Evolutionary conservation across 2,329 filamentous ascomycete species (phyloP).

Genomic region (Claviceps quebecensis): DNA sequence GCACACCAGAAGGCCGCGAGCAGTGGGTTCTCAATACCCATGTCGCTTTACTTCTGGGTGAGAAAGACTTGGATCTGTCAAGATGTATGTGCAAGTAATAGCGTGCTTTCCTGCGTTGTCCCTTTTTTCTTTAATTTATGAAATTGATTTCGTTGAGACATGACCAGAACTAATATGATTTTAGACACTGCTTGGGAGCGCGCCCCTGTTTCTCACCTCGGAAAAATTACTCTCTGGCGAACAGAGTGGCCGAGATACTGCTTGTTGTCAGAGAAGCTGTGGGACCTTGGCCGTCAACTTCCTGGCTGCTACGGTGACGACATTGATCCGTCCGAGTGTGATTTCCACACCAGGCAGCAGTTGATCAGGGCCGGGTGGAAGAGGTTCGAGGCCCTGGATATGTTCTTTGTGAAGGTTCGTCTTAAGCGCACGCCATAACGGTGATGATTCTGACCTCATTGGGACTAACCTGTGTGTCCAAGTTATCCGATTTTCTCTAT

Average conservation of each 20-base stretch:
- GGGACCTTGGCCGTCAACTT: constrained; percentile 39
- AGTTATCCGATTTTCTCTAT: constrained; percentile 50
- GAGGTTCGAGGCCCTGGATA: constrained; percentile 41
- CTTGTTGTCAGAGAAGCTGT: constrained; percentile 34
- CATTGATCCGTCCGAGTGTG: constrained; percentile 29
- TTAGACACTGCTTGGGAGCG: constrained; percentile 46
- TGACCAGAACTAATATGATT: background rate
- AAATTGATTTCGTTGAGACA: background rate
- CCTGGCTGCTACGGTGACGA: constrained; percentile 35
- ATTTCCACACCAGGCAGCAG: constrained; percentile 27
- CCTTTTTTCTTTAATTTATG: too few relatives aligned
- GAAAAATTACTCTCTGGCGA: constrained; percentile 46
- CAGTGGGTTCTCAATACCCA: constrained; percentile 54
- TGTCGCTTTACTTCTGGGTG: constrained; percentile 47
- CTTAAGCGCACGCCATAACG: background rate
- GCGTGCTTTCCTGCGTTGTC: too few relatives aligned
- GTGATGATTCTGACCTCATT: background rate
- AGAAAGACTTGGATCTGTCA: constrained; percentile 47
- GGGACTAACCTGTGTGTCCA: background rate
- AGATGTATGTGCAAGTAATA: constrained; percentile 30
- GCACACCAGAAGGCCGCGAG: constrained; percentile 43
- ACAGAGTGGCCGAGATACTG: constrained; percentile 43
- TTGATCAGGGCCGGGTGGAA: constrained; percentile 36
- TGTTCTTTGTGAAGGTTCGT: constrained; percentile 53
- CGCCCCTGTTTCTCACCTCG: constrained; percentile 35